phyloP scores from a whole-genome alignment of 2,329 filamentous ascomycete species.

The Penicillium sp. region DNA sequence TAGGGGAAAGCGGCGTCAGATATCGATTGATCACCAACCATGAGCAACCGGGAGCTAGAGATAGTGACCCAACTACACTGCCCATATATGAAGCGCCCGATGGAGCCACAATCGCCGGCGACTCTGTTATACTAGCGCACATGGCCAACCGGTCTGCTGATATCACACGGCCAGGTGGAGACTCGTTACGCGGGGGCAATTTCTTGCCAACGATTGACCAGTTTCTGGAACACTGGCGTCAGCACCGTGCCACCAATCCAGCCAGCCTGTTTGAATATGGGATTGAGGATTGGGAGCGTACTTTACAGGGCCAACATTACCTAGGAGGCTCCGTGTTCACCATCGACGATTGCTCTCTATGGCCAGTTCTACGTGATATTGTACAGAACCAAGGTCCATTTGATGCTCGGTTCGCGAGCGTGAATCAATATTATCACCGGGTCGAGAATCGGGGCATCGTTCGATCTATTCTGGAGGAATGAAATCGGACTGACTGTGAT shows the following conservation, averaged over 20 bases:
- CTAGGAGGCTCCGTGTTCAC: constrained; percentile 38
- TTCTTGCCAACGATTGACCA: constrained; percentile 32
- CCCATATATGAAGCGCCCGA: constrained; percentile 33
- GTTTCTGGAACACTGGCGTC: constrained; percentile 33
- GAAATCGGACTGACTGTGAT: neutral
- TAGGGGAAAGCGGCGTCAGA: constrained; percentile 43
- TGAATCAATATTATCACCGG: constrained; percentile 41
- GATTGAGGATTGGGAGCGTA: constrained; percentile 36
- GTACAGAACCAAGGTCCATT: constrained; percentile 24
- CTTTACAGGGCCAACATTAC: constrained; percentile 34
- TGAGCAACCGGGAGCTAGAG: neutral
- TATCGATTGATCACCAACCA: constrained; percentile 27
- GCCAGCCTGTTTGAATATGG: constrained; percentile 13
- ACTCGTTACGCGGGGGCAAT: constrained; percentile 30
- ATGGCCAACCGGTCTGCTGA: constrained; percentile 27
- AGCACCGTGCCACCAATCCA: constrained; percentile 15
- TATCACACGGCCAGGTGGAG: constrained; percentile 27
- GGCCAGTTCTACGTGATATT: constrained; percentile 45
- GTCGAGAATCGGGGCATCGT: constrained; percentile 42
- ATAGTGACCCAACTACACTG: neutral
- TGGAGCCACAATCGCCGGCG: constrained; percentile 31
- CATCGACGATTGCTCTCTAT: constrained; percentile 47
- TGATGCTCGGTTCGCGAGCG: constrained; percentile 31
- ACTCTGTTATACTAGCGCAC: constrained; percentile 34
- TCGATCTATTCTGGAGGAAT: constrained; percentile 33